A percentile compares a stretch with the other conserved stretches of the same genome.
These are phyloP conservation scores for Astrephomene gubernaculifera DNA, from an alignment of 139 green algal genomes.

Conservation along the genomic window DNA sequence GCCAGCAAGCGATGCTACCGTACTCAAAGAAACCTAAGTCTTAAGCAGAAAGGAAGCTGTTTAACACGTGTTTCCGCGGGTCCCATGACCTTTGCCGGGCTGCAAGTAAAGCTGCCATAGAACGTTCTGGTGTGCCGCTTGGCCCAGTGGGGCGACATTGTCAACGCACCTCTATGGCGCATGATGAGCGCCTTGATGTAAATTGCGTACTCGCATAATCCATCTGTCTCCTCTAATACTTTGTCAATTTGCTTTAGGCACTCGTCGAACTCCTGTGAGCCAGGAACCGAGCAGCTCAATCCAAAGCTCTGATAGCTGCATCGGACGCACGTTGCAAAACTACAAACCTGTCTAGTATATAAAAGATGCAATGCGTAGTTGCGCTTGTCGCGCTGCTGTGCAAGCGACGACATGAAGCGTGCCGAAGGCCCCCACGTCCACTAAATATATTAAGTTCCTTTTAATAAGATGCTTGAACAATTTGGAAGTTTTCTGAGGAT, in stretches of 20 bases:
- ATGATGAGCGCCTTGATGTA: slow-evolving; percentile 83
- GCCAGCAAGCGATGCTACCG: neutral
- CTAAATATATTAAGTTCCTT: too few relatives aligned
- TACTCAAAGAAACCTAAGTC: neutral
- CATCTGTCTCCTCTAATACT: slow-evolving; percentile 58
- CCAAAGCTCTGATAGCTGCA: too few relatives aligned
- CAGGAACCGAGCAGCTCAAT: neutral
- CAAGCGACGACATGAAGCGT: slow-evolving; percentile 20
- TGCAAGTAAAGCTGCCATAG: too few relatives aligned
- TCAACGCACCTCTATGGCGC: slow-evolving; percentile 71
- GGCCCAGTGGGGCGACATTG: neutral
- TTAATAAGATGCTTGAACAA: too few relatives aligned
- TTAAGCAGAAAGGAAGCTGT: too few relatives aligned
- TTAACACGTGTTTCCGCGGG: too few relatives aligned
- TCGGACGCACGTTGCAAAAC: neutral
- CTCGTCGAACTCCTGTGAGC: slow-evolving; percentile 76
- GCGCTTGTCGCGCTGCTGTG: slow-evolving; percentile 45
- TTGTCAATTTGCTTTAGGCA: slow-evolving; percentile 73
- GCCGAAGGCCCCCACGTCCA: too few relatives aligned
- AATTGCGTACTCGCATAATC: slow-evolving; percentile 72
- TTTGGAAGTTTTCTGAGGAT: too few relatives aligned
- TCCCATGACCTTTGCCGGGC: too few relatives aligned
- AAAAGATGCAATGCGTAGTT: slow-evolving; percentile 70
- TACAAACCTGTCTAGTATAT: slow-evolving; percentile 71
- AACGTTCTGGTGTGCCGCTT: too few relatives aligned